Base-by-base conservation (phyloP, 768 basidiomycete species). In the Clitopilus passeckerianus region DNA sequence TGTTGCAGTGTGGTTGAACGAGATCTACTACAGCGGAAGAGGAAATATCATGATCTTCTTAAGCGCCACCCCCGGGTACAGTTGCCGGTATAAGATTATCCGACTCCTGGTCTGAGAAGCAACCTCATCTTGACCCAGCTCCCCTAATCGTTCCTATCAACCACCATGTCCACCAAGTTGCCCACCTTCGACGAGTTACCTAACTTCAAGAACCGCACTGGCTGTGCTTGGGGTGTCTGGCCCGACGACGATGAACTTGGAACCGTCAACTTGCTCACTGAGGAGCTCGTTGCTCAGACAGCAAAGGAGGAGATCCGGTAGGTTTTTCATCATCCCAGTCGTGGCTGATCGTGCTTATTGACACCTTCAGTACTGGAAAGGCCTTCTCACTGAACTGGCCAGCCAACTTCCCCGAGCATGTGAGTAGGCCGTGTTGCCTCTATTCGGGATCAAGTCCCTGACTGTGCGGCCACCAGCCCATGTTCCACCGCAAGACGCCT, bases 161-260 rank as follows among this genome's bases (percentile, higher is more conserved):
- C 46, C 22, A 23, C 22, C 22, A n/a, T 41, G 37, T 14, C 37
- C 10, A 18, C 37, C n/a, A 41, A 41, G 54, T 59, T 75, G 1
- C 76, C 75, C 7, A 67, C 70, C 18, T 76, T 69, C 57, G 75
- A 77, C 59, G 74, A 78, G 35, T 66, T 78, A 33, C 73, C 72
- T 12, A 65, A 76, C 10, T 86, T 69, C 78, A 85, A 75, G 75
- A 82, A 73, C 67, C 80, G 65, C 71, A 78, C 68, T 57, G 87
- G 87, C 12, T 89, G 87, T 59, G 87, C 87, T 1, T 89, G 87
- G 87, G 76, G 75, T 4, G 75, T 88, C 9, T 89, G 86, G 86
- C 86, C 86, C 24, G 71, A 77, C 35, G 80, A 83, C 18, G 87
- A 89, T 61, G 75, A 89, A 64, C 74, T 89, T 18, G 87, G 87